These are phyloP conservation scores for Colletotrichum chrysophilum DNA, from an alignment of 2,329 filamentous ascomycete species.

Conservation along the genomic window DNA sequence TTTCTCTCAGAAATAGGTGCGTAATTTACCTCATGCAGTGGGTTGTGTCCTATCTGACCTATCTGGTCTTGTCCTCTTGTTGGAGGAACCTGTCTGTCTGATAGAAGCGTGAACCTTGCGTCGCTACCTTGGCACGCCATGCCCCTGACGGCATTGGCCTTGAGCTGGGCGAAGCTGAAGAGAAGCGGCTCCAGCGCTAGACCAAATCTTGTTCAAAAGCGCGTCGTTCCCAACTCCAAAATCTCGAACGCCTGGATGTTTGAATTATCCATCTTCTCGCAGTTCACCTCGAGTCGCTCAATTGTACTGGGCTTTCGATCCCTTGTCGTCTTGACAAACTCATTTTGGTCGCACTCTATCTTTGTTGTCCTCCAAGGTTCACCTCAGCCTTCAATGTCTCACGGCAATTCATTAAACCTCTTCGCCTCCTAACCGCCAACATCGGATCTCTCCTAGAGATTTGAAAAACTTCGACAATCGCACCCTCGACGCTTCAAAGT, in stretches of 20 bases:
- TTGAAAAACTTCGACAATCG: not conserved
- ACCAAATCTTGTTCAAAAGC: constrained; percentile 14
- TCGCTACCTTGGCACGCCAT: not conserved
- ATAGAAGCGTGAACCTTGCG: not conserved
- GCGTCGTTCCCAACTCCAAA: not conserved
- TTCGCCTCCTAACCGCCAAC: not conserved
- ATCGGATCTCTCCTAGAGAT: not conserved
- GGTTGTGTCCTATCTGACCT: not conserved
- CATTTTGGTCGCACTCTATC: not conserved
- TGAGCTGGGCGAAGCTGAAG: not conserved
- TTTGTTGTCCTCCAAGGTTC: not conserved
- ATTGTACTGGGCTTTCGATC: not conserved
- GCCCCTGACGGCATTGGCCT: not conserved
- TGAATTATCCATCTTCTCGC: not conserved
- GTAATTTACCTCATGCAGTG: constrained; percentile 12
- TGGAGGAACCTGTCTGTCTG: constrained; percentile 9
- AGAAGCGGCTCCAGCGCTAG: not conserved
- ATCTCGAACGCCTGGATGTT: not conserved
- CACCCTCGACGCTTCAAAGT: not conserved
- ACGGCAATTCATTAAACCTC: not conserved
- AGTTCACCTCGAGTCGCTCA: not conserved
- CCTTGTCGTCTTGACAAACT: not conserved
- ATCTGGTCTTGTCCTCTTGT: not conserved
- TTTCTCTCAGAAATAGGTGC: not conserved
- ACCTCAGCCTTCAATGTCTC: not conserved